These are phyloP conservation scores for Stephanodiscus triporus DNA, from an alignment of 108 stramenopile genomes.

Conservation along the genomic window DNA sequence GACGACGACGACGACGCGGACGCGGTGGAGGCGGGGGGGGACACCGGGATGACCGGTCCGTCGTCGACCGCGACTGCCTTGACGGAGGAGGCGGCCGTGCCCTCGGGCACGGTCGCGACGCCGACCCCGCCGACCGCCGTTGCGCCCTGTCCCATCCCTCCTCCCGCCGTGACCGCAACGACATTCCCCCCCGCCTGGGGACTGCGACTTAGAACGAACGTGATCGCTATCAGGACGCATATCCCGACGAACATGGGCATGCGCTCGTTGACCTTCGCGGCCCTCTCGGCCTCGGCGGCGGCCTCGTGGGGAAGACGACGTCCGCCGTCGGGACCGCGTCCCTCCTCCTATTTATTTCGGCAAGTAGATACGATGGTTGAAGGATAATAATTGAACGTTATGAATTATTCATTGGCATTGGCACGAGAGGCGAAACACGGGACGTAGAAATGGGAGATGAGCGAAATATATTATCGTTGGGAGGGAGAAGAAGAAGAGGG, in stretches of 20 bases:
- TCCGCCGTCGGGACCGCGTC: conserved; percentile 12
- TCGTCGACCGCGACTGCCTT: conserved; percentile 17
- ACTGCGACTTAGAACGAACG: conserved; percentile 83
- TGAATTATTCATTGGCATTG: no score
- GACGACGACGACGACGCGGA: conserved; percentile 11
- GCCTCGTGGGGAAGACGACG: conserved; percentile 40
- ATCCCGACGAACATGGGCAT: conserved; percentile 89
- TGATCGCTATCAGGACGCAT: conserved; percentile 86
- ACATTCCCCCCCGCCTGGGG: conserved; percentile 20
- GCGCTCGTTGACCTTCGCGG: conserved; percentile 78
- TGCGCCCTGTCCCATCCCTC: neutral
- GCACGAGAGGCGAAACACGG: no score
- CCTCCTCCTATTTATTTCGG: conserved; percentile 29
- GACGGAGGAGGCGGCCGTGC: conserved; percentile 28
- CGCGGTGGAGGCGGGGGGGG: conserved; percentile 15
- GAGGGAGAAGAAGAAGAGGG: no score
- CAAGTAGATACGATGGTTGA: neutral
- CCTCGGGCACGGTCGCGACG: conserved; percentile 15
- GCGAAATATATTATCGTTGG: neutral
- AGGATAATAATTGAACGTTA: neutral
- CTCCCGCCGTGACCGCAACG: neutral
- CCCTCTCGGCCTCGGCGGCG: conserved; percentile 40
- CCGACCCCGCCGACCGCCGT: neutral
- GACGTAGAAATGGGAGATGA: no score
- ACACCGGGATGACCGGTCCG: conserved; percentile 10